These are phyloP conservation scores for Tremellales sp. DNA, from an alignment of 1,284 basidiomycete genomes.

Conservation along the genomic window DNA sequence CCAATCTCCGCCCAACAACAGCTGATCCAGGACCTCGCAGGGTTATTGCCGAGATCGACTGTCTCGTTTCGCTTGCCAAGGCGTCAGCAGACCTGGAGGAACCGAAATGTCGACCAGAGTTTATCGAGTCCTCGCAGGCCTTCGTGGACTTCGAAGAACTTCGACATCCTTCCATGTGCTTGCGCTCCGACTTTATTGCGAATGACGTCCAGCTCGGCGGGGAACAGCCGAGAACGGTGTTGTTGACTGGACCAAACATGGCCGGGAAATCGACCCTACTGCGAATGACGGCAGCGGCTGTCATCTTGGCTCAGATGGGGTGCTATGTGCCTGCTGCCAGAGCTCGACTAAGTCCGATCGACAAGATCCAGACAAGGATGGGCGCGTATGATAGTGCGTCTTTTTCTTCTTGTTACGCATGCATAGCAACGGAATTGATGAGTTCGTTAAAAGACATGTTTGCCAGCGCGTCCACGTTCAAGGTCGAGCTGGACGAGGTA, in stretches of 20 bases:
- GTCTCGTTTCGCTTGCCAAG: constrained; percentile 87
- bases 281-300: constrained; percentile 93
- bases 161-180: constrained; percentile 77
- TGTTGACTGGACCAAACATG: constrained; percentile 85
- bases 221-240: constrained; percentile 69
- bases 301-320: constrained; percentile 97
- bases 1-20: background rate
- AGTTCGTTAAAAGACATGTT: constrained; percentile 64
- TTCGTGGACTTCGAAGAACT: constrained; percentile 74
- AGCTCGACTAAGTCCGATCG: constrained; percentile 82
- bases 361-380: constrained; percentile 95
- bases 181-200: constrained; percentile 81
- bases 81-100: constrained; percentile 84
- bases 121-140: constrained; percentile 72
- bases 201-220: constrained; percentile 88
- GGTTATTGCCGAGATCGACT: constrained; percentile 84
- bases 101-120: constrained; percentile 84
- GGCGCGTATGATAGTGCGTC: constrained; percentile 80
- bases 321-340: constrained; percentile 87
- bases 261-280: constrained; percentile 78
- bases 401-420: background rate
- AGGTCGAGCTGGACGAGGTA: constrained; percentile 94
- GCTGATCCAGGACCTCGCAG: constrained; percentile 43
- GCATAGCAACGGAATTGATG: background rate
- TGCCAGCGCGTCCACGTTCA: constrained; percentile 89